Conservation (phyloP, 345 rosid species). For the Reutealis trisperma region DNA sequence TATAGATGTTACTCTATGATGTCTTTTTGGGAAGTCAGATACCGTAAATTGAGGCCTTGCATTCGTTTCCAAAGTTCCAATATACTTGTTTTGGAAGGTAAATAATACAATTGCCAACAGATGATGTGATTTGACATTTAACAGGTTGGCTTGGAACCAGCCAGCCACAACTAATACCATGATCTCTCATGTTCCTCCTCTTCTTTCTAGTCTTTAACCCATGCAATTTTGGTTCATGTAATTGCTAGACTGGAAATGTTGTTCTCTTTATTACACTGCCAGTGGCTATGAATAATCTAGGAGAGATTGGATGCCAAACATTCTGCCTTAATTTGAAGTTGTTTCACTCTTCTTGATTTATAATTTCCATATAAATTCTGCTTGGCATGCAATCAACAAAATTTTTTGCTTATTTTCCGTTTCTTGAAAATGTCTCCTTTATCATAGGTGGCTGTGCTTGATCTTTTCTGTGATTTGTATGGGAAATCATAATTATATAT, state of each 20-base stretch:
- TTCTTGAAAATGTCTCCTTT: background rate
- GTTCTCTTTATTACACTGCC: background rate
- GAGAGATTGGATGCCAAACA: background rate
- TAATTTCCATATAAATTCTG: background rate
- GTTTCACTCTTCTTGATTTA: background rate
- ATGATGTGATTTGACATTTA: background rate
- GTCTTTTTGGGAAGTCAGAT: background rate
- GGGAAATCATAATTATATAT: background rate
- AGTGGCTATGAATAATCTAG: background rate
- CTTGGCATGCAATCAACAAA: background rate
- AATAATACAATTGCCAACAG: background rate
- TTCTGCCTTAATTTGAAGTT: background rate
- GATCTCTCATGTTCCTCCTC: background rate
- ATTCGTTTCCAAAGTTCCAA: background rate
- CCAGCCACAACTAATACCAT: background rate
- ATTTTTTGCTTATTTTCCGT: background rate
- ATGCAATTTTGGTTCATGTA: background rate
- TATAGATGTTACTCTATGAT: background rate
- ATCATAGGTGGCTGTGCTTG: background rate
- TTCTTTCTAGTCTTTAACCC: background rate
- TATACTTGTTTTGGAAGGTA: background rate
- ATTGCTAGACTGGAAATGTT: background rate
- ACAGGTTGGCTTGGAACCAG: background rate
- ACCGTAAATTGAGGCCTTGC: background rate
- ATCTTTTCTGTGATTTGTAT: background rate